Base-by-base conservation (phyloP, 768 basidiomycete species). In the Boletus tomentosulus region DNA sequence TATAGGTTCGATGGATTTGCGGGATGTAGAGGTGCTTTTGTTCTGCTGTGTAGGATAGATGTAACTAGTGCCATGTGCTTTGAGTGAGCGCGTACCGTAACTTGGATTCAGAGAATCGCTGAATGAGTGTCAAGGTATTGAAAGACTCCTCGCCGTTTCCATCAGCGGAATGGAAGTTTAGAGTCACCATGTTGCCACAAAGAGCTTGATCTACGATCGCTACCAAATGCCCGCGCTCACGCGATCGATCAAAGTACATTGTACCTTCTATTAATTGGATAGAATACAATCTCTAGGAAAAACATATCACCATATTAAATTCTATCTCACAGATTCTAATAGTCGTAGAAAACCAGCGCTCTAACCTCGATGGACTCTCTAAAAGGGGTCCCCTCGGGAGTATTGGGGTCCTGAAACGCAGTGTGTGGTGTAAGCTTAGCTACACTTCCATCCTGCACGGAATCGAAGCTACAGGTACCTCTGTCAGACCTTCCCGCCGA, bases 321-420 rank as follows among this genome's bases (percentile, higher is more conserved):
- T n/a, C 43, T 6, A 28, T 45, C 43, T 46, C 16, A 28, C 28
- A 8, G 7, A 25, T 4, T 25, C 37, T 61, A 58, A 11, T 62
- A 47, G 43, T 70, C 66, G 24, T 71, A 74, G 49, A 74, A 74
- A 4, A 74, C 71, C 7, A 75, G 53, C 15, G 65, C 70, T 39
- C 73, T 62, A 15, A 67, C 28, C 55, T 73, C 72, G 27, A 75
- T 74, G 15, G 65, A 71, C 61, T 74, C 62, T 39, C 72, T 62
- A 0, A 63, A 47, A 4, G 64, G 68, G 0, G 62, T 60, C 6
- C 62, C 73, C 46, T 62, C 53, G 11, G 71, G 70, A 13, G 61
- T 68, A 30, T 63, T 65, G 25, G 71, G 73, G 51, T 74, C 71
- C 44, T 62, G 25, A 48, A 75, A 76, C 3, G 54, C 69, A 13